phyloP scores from a whole-genome alignment of 176 grass and related monocot genomes.

The Hyparrhenia diplandra region DNA sequence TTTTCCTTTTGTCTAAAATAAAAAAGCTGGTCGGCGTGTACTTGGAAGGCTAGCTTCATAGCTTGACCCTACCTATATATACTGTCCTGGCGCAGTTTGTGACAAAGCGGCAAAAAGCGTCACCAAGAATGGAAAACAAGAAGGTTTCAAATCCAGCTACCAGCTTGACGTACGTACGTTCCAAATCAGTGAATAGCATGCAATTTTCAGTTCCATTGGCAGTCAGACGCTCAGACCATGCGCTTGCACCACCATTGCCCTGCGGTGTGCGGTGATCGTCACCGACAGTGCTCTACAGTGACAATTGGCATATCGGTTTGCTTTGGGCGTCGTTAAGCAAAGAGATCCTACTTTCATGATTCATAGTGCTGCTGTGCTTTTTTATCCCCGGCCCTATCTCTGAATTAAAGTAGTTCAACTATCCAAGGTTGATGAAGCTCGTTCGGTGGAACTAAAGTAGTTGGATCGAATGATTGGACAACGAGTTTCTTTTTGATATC shows the following conservation, averaged over 20 bases:
- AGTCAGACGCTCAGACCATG: background rate
- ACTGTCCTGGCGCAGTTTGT: background rate
- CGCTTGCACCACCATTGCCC: background rate
- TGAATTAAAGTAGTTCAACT: background rate
- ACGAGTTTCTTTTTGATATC: background rate
- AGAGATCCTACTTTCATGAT: background rate
- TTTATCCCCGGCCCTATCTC: background rate
- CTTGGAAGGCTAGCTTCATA: background rate
- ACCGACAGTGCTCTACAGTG: background rate
- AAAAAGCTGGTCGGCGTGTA: background rate
- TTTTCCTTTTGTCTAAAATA: background rate
- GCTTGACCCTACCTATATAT: too few relatives aligned
- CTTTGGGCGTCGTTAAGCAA: conserved; percentile 7
- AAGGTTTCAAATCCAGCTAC: background rate
- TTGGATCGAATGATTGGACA: background rate
- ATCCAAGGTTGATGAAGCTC: background rate
- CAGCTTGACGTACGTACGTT: background rate
- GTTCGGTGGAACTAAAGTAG: background rate
- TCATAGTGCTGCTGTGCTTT: background rate
- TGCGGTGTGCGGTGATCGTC: background rate
- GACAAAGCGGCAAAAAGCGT: background rate
- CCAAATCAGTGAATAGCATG: too few relatives aligned
- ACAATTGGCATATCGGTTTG: background rate
- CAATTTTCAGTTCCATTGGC: background rate
- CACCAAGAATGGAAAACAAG: background rate